Evolutionary conservation across 164 flowering plant species (phyloP).

Genomic region (Sextonia rubra): DNA sequence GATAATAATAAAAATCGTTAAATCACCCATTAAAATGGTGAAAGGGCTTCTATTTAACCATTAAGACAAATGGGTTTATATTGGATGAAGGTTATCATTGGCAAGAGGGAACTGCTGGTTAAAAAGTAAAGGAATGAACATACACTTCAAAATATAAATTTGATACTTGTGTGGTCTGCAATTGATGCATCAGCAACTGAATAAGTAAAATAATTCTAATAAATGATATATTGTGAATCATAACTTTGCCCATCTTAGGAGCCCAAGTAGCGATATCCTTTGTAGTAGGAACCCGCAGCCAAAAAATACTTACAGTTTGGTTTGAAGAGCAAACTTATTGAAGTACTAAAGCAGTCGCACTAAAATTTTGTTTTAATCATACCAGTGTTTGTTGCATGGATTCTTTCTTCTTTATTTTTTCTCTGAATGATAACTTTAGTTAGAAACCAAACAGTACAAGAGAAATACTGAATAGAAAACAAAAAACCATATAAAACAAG

Average conservation of each 20-base stretch:
- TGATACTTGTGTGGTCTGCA: neutral
- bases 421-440: too few species aligned
- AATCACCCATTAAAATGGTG: too few species aligned
- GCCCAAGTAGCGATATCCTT: neutral
- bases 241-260: neutral
- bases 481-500: too few species aligned
- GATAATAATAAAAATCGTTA: too few species aligned
- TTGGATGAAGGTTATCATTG: neutral
- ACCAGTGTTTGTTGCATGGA: too few species aligned
- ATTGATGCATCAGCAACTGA: neutral
- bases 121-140: neutral
- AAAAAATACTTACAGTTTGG: neutral
- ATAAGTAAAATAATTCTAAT: neutral
- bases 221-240: neutral
- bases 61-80: neutral
- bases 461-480: too few species aligned
- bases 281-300: neutral
- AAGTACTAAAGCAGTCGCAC: too few species aligned
- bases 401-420: too few species aligned
- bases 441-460: too few species aligned
- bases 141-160: neutral
- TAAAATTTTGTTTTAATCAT: too few species aligned
- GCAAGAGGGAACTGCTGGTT: neutral
- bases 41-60: too few species aligned
- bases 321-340: neutral